phyloP scores from a whole-genome alignment of 139 green algal genomes.

The Edaphochlamys debaryana region DNA sequence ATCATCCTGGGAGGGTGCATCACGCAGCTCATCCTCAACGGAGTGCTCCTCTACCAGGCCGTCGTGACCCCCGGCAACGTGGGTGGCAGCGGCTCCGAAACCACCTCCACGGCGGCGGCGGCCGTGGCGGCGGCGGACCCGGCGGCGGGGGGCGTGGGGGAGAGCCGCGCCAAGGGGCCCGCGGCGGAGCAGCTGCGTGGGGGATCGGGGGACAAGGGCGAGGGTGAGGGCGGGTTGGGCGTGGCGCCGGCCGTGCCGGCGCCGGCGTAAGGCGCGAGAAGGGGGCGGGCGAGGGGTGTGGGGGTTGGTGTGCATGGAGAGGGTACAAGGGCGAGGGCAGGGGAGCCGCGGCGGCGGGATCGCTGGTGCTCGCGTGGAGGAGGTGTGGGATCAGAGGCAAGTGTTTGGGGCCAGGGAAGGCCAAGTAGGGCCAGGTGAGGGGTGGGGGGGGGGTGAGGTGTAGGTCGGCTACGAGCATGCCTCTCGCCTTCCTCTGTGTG shows the following conservation, averaged over 20 bases:
- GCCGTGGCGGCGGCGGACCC: conserved; percentile 2
- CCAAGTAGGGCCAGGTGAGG: too few relatives aligned
- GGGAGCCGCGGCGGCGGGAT: too few relatives aligned
- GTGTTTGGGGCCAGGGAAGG: too few relatives aligned
- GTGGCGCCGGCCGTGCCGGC: neutral
- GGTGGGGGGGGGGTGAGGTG: too few relatives aligned
- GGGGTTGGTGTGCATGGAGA: too few relatives aligned
- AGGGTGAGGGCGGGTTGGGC: neutral
- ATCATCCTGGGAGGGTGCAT: conserved; percentile 45
- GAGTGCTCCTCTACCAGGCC: conserved; percentile 54
- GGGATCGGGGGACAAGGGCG: neutral
- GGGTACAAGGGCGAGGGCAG: too few relatives aligned
- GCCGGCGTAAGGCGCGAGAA: neutral
- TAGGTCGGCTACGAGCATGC: too few relatives aligned
- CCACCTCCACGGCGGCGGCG: neutral
- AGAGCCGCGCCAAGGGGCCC: neutral
- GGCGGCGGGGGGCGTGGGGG: neutral
- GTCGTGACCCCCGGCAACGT: neutral
- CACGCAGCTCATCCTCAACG: conserved; percentile 41
- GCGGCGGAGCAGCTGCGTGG: too few relatives aligned
- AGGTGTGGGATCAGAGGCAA: too few relatives aligned
- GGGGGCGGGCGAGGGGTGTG: too few relatives aligned
- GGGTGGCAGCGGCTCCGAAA: neutral
- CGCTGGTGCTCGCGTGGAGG: too few relatives aligned
- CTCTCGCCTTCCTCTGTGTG: too few relatives aligned